Evolutionary conservation across 345 rosid species (phyloP).

Genomic region (Linum trigynum): DNA sequence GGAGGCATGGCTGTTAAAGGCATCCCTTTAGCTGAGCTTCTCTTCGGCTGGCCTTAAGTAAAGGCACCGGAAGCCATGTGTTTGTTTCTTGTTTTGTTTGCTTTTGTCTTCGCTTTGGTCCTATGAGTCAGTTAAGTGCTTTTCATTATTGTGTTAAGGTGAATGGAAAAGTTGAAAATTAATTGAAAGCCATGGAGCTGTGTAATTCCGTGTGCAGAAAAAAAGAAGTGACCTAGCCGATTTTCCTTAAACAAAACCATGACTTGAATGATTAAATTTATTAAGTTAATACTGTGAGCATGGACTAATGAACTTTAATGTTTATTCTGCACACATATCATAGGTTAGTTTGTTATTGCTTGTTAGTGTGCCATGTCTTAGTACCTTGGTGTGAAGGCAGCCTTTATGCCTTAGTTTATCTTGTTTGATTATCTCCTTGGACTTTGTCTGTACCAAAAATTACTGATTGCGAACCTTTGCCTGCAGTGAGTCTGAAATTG

Average conservation of each 20-base stretch:
- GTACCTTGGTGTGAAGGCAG: background rate
- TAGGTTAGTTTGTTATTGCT: too few species aligned
- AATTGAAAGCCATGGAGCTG: background rate
- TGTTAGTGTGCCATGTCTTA: background rate
- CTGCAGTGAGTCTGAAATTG: conserved; percentile 83
- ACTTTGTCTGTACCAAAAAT: background rate
- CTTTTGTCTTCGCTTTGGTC: background rate
- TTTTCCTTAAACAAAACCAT: background rate
- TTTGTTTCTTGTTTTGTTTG: too few species aligned
- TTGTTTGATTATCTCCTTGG: background rate
- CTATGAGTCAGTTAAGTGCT: background rate
- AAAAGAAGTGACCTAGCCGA: background rate
- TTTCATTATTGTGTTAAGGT: background rate
- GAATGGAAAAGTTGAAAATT: background rate
- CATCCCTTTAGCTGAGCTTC: background rate
- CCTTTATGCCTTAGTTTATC: background rate
- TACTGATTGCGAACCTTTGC: conserved; percentile 5
- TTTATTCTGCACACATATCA: too few species aligned
- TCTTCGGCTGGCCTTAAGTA: background rate
- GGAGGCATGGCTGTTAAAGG: background rate
- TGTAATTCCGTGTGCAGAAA: too few species aligned
- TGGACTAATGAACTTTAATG: background rate
- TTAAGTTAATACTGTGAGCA: background rate
- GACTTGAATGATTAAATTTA: background rate
- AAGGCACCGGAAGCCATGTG: background rate